A percentile compares a stretch with the other conserved stretches of the same genome.
Evolutionary conservation across 106 monocot genomes (phyloP).

Genomic region (Allium fistulosum): DNA sequence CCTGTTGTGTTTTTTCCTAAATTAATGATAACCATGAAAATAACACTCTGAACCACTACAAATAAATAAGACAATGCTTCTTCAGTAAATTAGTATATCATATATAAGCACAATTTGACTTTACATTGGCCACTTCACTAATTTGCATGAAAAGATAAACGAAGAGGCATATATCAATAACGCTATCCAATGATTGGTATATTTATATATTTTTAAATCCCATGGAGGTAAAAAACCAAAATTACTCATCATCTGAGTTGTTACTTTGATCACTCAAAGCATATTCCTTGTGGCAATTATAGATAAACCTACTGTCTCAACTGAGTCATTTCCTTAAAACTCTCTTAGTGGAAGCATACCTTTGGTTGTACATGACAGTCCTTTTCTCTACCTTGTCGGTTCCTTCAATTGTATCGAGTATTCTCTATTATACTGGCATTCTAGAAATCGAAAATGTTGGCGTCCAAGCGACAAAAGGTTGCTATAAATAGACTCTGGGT

Average conservation of each 20-base stretch:
- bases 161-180: neutral
- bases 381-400: neutral
- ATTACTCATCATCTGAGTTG: neutral
- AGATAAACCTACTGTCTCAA: neutral
- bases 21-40: neutral
- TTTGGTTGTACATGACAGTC: neutral
- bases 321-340: neutral
- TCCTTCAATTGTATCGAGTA: neutral
- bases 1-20: neutral
- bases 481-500: conserved; percentile 6
- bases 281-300: neutral
- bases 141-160: neutral
- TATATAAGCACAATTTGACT: neutral
- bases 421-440: neutral
- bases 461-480: neutral
- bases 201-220: neutral
- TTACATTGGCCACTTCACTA: neutral
- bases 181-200: neutral
- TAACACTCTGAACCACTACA: too few relatives aligned
- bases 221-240: neutral
- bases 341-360: neutral
- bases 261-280: neutral
- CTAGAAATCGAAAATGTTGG: neutral
- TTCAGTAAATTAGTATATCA: neutral
- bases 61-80: neutral